These are phyloP conservation scores for Fagopyrum esculentum DNA, from an alignment of 148 eudicot genomes.

Conservation along the genomic window DNA sequence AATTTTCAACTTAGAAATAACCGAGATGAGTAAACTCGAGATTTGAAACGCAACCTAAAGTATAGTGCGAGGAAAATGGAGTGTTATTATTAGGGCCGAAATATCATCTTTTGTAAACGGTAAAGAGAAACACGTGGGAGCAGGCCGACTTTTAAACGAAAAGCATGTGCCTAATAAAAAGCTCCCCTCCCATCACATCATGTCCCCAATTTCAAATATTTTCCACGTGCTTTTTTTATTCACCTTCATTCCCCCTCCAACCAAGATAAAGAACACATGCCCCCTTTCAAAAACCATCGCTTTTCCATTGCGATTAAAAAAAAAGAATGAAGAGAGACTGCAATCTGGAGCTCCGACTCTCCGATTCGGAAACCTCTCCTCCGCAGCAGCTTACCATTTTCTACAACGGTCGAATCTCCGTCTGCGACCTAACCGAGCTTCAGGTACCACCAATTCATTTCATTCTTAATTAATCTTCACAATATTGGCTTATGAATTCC, in stretches of 20 bases:
- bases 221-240: neutral
- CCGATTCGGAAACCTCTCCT: neutral
- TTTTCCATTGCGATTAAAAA: neutral
- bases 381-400: slow-evolving; percentile 33
- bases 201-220: neutral
- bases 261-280: neutral
- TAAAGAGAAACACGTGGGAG: neutral
- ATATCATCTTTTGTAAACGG: too few species aligned
- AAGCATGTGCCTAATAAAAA: neutral
- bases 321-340: slow-evolving; percentile 4
- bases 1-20: too few species aligned
- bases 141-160: neutral
- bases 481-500: neutral
- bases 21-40: too few species aligned
- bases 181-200: neutral
- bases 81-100: too few species aligned
- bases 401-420: slow-evolving; percentile 32
- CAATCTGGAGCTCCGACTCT: slow-evolving; percentile 11
- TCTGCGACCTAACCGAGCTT: slow-evolving; percentile 39
- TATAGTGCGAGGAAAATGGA: too few species aligned
- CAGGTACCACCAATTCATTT: slow-evolving; percentile 25
- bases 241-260: neutral
- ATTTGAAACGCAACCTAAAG: too few species aligned
- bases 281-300: neutral
- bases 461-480: neutral